Evolutionary conservation across 1,284 basidiomycete genomes (phyloP), one percentile per base, ranked within the genome.

Genomic region (Ceratobasidium sp.): DNA sequence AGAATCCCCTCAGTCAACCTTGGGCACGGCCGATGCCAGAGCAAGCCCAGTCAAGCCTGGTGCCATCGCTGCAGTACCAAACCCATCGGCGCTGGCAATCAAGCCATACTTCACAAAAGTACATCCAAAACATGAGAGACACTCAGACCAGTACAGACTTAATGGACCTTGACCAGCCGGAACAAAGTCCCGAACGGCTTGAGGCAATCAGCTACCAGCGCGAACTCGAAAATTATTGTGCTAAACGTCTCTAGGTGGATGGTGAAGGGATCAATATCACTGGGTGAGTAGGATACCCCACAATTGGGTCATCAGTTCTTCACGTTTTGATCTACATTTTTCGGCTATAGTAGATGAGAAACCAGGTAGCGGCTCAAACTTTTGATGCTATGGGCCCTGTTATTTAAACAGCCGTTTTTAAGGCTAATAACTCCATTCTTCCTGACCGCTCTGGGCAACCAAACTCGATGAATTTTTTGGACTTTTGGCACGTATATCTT

Each of bases 21-120:
- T 68, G 66, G 66, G 66, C 66, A 1, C 66, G 66, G 17, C 66
- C 48, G 26, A 10, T 64, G 33, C 40, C 42, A 5, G 62, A 42
- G 28, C n/a, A 54, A 33, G 23, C 33, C 33, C 67, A 56, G 50
- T 17, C 6, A 44, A 44, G 17, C 62, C 44, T 44, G n/a, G 62
- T 15, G n/a, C 38, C 62, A 33, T 9, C n/a, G 2, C 62, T 12
- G 46, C 46, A 48, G 57, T 61, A 44, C 17, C 57, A 59, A 33
- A 17, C 54, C 54, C n/a, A 26, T 3, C 42, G 26, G 23, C 62
- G 62, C 44, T 42, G 62, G 13, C 10, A 13, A 15, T 65, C 62
- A 20, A 48, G n/a, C 62, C 62, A 48, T 5, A 23, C 6, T 26
- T 61, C 26, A n/a, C 62, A 65, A 6, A 6, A 23, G 40, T 26